A percentile compares a stretch with the other conserved stretches of the same genome.
Evolutionary conservation across 164 flowering plant genomes (phyloP).

Genomic region (Cinnamomum micranthum): DNA sequence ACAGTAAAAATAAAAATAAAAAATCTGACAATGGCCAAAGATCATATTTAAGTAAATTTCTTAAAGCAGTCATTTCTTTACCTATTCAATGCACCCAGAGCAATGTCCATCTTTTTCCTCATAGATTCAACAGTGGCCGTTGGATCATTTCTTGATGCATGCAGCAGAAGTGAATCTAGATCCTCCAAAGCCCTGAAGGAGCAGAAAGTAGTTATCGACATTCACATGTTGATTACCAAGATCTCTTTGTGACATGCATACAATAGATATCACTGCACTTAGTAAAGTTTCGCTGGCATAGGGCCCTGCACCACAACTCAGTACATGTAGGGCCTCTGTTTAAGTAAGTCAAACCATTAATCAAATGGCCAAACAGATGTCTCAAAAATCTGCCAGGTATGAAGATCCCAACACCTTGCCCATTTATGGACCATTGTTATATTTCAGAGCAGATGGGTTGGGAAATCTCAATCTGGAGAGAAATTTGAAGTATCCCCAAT

Average conservation of each 20-base stretch:
- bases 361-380: not conserved
- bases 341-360: not conserved
- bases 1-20: not conserved
- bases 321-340: not conserved
- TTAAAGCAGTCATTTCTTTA: conserved; percentile 10
- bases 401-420: not conserved
- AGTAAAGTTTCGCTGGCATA: not conserved
- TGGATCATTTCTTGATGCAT: conserved; percentile 71
- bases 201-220: not conserved
- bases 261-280: not conserved
- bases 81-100: conserved; percentile 72
- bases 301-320: not conserved
- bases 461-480: not conserved
- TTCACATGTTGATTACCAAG: not conserved
- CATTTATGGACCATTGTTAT: not conserved
- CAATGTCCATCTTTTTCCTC: conserved; percentile 56
- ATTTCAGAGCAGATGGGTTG: not conserved
- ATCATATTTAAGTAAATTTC: too few species aligned
- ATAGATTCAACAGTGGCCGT: conserved; percentile 52
- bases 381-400: not conserved
- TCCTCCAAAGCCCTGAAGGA: conserved; percentile 78
- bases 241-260: not conserved
- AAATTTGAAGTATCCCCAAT: not conserved
- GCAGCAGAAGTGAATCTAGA: conserved; percentile 75
- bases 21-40: too few species aligned